phyloP scores from a whole-genome alignment of 2,329 filamentous ascomycete species.

The Ophiostoma quercus region DNA sequence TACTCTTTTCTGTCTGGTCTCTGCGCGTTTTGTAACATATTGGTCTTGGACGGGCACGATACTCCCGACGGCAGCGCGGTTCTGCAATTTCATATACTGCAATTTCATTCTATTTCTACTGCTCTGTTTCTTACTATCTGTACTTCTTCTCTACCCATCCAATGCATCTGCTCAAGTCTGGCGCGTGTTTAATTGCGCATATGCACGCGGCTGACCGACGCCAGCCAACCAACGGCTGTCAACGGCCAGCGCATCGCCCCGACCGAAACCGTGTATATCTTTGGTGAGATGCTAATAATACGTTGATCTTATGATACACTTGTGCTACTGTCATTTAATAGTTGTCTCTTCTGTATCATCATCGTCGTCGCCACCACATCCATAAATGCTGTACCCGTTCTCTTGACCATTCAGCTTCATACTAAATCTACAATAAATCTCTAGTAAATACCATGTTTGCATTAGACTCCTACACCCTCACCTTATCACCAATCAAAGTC shows the following conservation, averaged over 20 bases:
- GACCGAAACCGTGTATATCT: not conserved
- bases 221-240: constrained; percentile 19
- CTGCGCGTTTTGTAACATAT: constrained; percentile 2
- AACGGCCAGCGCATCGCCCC: constrained; percentile 20
- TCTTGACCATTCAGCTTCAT: too few relatives aligned
- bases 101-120: not conserved
- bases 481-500: too few relatives aligned
- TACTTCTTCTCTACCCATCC: not conserved
- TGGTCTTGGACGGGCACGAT: constrained; percentile 3
- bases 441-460: too few relatives aligned
- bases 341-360: not conserved
- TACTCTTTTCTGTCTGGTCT: not conserved
- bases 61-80: not conserved
- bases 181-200: not conserved
- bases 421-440: too few relatives aligned
- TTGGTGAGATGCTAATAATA: not conserved
- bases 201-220: constrained; percentile 1
- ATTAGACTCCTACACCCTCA: too few relatives aligned
- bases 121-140: not conserved
- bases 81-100: not conserved
- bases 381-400: too few relatives aligned
- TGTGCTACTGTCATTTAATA: not conserved
- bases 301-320: not conserved
- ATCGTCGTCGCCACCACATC: too few relatives aligned
- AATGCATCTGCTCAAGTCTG: too few relatives aligned